These are phyloP conservation scores for Phyllosticta citriasiana DNA, from an alignment of 2,329 filamentous ascomycete genomes.

Conservation along the genomic window DNA sequence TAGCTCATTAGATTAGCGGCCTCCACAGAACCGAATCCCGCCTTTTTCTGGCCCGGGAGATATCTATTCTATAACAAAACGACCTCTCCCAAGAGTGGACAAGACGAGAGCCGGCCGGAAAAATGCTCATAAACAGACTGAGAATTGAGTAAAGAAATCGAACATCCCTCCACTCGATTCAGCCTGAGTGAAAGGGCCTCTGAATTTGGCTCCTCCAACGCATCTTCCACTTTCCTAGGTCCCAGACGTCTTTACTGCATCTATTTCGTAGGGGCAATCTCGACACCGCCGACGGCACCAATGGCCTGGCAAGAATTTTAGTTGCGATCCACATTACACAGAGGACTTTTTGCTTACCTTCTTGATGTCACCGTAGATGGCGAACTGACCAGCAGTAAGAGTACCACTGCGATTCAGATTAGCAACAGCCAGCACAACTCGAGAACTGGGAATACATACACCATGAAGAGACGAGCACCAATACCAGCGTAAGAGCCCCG, in stretches of 20 bases:
- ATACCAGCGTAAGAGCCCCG: slow-evolving; percentile 72
- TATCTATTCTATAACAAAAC: slow-evolving; percentile 10
- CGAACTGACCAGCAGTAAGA: slow-evolving; percentile 57
- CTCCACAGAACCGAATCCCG: slow-evolving; percentile 4
- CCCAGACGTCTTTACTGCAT: not conserved
- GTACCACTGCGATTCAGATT: slow-evolving; percentile 44
- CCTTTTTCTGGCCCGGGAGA: not conserved
- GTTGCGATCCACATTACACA: too few species aligned
- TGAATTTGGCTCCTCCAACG: not conserved
- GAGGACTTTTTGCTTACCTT: slow-evolving; percentile 23
- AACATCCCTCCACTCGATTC: slow-evolving; percentile 1
- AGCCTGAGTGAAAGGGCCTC: not conserved
- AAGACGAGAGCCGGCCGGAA: slow-evolving; percentile 1
- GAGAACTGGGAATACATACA: not conserved
- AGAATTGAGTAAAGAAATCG: slow-evolving; percentile 3
- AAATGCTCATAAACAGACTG: slow-evolving; percentile 7
- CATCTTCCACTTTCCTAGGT: not conserved
- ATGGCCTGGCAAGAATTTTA: slow-evolving; percentile 31
- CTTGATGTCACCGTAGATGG: slow-evolving; percentile 76
- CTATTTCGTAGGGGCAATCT: slow-evolving; percentile 2
- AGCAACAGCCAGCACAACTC: slow-evolving; percentile 1
- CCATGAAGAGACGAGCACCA: slow-evolving; percentile 67
- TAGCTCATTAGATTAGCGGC: slow-evolving; percentile 5
- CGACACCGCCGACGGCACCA: slow-evolving; percentile 9
- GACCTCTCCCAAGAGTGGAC: slow-evolving; percentile 6